Percentiles rank a stretch among this genome's conserved stretches.
Conservation (phyloP, 1,284 basidiomycete species). For the Rhodotorula sp. region DNA sequence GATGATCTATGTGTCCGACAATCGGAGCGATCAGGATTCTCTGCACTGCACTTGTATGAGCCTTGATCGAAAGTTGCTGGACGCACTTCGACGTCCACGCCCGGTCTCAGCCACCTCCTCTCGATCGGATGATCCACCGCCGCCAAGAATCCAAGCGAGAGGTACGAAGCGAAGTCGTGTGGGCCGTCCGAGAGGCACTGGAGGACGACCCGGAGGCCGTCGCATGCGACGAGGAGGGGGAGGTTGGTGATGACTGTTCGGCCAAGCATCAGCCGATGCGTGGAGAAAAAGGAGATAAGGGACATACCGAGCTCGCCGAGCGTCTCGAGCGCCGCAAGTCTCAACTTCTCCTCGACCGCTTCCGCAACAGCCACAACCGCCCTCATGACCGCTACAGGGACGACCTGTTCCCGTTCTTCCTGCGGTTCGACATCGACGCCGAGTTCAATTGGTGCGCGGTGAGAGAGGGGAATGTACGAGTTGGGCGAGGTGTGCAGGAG, state of each 20-base stretch:
- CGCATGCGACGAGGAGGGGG: constrained; percentile 73
- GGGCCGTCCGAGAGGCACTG: constrained; percentile 82
- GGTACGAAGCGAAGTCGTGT: constrained; percentile 73
- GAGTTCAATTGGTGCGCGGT: too few species aligned
- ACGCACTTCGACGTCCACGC: constrained; percentile 81
- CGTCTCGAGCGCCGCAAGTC: constrained; percentile 80
- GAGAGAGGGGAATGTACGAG: constrained; percentile 27
- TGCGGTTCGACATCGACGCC: constrained; percentile 2
- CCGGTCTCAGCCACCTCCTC: constrained; percentile 72
- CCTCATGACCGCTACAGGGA: constrained; percentile 69
- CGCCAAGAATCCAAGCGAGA: constrained; percentile 80
- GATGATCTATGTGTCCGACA: constrained; percentile 56
- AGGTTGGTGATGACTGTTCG: constrained; percentile 66
- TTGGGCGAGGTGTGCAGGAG: constrained; percentile 64
- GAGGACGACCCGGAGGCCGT: constrained; percentile 82
- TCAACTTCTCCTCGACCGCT: constrained; percentile 85
- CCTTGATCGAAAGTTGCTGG: constrained; percentile 34
- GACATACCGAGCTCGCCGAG: constrained; percentile 80
- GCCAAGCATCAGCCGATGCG: neutral
- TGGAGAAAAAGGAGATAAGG: neutral
- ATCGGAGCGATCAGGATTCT: neutral
- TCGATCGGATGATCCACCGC: constrained; percentile 83
- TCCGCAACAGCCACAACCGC: constrained; percentile 90
- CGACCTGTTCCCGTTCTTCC: constrained; percentile 49
- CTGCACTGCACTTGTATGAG: neutral